Base-by-base conservation (phyloP, 805 yeast species). In the Clavispora fructus region DNA sequence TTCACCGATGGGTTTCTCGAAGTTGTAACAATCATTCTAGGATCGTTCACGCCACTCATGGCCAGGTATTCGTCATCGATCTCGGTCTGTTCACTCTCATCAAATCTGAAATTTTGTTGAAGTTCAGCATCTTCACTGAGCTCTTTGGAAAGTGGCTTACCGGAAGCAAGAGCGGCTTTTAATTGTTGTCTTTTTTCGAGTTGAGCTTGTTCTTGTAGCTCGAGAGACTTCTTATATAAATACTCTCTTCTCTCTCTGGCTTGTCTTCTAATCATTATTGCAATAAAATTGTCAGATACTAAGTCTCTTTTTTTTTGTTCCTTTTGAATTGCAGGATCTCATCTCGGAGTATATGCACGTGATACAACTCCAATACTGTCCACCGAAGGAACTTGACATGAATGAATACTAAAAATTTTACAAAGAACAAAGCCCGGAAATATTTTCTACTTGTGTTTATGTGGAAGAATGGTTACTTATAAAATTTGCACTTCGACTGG, bases 171-270 rank as follows among this genome's bases (percentile, higher is more conserved):
- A 0, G 98, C 95, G 13, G 87, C 86, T 52, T 86, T 85, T 37
- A 94, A 73, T 57, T 84, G 86, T 60, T 86, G 95, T 55, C 98
- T 77, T 64, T 92, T 92, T 59, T 87, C 92, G 16, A 85, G 85
- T 39, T 86, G 74, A 19, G 85, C 80, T 10, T 96, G 85, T 54
- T 94, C 98, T 63, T 94, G 96, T 31, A 92, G 76, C 62, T 89
- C 94, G 42, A 87, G 80, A 0, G 97, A 87, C 63, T 91, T 90
- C 43, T 89, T 78, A 71, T 87, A 94, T 26, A 94, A 73, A 59
- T 91, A 94, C 61, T 94, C 98, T 65, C 95, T 81, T 71, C 99
- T 80, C 65, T 94, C 97, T 69, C 99, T 82, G 7, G 98, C 97
- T 61, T 92, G 96, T 73, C 89, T 81, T 67, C 99, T 80, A 46